Conservation (phyloP, 129 eudicot genomes). For the sunflower (Helianthus annuus) region DNA sequence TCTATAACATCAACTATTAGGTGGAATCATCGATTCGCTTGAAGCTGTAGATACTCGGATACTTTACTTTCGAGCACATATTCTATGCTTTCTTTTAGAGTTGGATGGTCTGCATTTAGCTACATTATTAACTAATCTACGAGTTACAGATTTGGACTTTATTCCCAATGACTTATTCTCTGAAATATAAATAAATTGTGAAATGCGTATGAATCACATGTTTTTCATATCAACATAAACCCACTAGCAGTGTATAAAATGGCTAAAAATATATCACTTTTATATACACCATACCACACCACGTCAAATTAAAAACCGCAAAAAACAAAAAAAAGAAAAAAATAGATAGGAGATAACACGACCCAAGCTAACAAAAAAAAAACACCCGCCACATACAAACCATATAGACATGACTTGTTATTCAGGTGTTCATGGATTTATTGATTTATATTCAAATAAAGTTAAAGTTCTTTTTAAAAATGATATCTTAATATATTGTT, state of each 20-base stretch:
- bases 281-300: too few species aligned
- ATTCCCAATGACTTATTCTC: neutral
- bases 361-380: neutral
- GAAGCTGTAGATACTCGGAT: constrained; percentile 15
- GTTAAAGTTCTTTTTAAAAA: neutral
- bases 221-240: too few species aligned
- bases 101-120: constrained; percentile 13
- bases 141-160: neutral
- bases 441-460: constrained; percentile 4
- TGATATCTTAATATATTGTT: neutral
- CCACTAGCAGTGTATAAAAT: too few species aligned
- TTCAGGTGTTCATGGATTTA: neutral
- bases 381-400: neutral
- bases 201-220: too few species aligned
- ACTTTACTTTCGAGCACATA: constrained; percentile 21
- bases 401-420: neutral
- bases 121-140: neutral
- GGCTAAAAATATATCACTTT: too few species aligned
- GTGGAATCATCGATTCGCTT: constrained; percentile 19
- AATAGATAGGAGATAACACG: too few species aligned
- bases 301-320: too few species aligned
- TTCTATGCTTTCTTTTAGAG: constrained; percentile 26
- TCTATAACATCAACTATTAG: constrained; percentile 38
- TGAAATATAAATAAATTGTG: neutral
- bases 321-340: too few species aligned